A percentile compares a stretch with the other conserved stretches of the same genome.
These are phyloP conservation scores for sunflower (Helianthus annuus) DNA, from an alignment of 129 eudicot species.

Conservation along the genomic window HanXRQr2.0-SUNRISE NC_035445.2:130990849-130991348, in stretches of 20 bases:
- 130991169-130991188: slow-evolving; percentile 5
- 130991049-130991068: neutral
- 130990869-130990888: slow-evolving; percentile 16
- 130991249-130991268: neutral
- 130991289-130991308: slow-evolving; percentile 13
- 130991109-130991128: slow-evolving; percentile 13
- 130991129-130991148: too few species aligned
- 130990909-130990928: neutral
- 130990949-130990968: neutral
- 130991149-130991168: neutral
- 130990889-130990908: neutral
- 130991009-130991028: too few species aligned
- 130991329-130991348: neutral
- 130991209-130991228: too few species aligned
- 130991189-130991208: too few species aligned
- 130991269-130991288: neutral
- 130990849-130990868: slow-evolving; percentile 3
- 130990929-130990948: neutral
- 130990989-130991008: neutral
- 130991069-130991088: neutral
- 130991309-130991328: neutral
- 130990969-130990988: slow-evolving; percentile 2
- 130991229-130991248: neutral
- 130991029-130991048: too few species aligned
- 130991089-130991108: neutral